Evolutionary conservation across 345 rosid genomes (phyloP).

Genomic region (Mangifera indica): DNA sequence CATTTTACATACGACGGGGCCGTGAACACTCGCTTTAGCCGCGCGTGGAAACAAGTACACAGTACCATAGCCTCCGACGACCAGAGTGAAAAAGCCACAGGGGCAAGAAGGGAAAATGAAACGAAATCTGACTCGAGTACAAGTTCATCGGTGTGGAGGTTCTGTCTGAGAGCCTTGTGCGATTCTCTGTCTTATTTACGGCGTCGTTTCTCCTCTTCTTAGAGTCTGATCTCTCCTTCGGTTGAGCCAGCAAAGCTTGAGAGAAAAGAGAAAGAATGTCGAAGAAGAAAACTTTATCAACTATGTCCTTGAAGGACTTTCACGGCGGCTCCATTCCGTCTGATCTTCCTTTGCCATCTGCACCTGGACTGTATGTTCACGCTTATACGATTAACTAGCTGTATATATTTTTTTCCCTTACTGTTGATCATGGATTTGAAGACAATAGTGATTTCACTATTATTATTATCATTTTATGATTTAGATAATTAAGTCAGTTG

Average conservation of each 20-base stretch:
- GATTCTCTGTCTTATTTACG: background rate
- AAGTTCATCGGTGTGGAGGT: background rate
- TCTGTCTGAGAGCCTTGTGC: background rate
- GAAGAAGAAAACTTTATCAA: constrained; percentile 29
- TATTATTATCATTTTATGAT: too few relatives aligned
- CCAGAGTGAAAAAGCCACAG: background rate
- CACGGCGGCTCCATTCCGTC: constrained; percentile 35
- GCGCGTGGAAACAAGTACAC: background rate
- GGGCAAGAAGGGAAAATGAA: constrained; percentile 12
- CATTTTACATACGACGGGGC: background rate
- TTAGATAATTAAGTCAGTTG: background rate
- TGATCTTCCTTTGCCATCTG: constrained; percentile 32
- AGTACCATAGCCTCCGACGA: background rate
- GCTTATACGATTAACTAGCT: background rate
- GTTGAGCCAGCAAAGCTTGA: background rate
- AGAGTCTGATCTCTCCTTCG: background rate
- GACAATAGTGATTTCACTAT: too few relatives aligned
- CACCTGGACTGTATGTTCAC: constrained; percentile 26
- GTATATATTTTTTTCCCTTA: background rate
- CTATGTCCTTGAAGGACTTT: constrained; percentile 35
- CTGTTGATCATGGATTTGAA: background rate
- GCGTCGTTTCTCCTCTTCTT: background rate
- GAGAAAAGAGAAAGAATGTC: constrained; percentile 16
- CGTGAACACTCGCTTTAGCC: background rate
- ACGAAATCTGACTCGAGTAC: background rate